These are phyloP conservation scores for Pseudevernia furfuracea DNA, from an alignment of 495 filamentous ascomycete genomes.

Conservation along the genomic window DNA sequence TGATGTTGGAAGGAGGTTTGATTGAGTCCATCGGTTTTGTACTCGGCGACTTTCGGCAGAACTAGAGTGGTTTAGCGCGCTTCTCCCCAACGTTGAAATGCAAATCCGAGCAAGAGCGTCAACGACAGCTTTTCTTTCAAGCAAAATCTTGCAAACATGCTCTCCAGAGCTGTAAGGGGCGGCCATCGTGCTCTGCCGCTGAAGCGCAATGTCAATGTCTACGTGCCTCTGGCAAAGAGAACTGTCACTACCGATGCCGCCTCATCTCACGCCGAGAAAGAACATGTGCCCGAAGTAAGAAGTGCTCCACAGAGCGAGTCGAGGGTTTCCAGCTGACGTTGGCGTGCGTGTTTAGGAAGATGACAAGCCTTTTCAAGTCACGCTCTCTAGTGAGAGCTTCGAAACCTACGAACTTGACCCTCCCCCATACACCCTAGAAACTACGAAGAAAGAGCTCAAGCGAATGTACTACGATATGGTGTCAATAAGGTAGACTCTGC, in stretches of 20 bases:
- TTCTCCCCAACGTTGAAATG: conserved; percentile 1
- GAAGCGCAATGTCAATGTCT: conserved; percentile 12
- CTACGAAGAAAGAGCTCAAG: conserved; percentile 96
- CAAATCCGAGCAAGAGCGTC: neutral
- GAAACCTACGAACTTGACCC: conserved; percentile 99
- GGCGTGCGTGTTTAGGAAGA: conserved; percentile 55
- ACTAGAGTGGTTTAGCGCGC: conserved; percentile 3
- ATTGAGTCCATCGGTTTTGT: neutral
- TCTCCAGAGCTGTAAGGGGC: conserved; percentile 23
- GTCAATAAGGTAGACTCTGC: conserved; percentile 59
- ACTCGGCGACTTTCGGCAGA: neutral
- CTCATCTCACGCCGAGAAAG: conserved; percentile 79
- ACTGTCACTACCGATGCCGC: conserved; percentile 92
- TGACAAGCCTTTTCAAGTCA: conserved; percentile 86
- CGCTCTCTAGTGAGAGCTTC: conserved; percentile 94
- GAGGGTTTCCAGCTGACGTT: neutral
- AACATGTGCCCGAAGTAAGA: conserved; percentile 50
- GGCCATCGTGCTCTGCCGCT: conserved; percentile 17
- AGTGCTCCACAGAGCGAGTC: conserved; percentile 3
- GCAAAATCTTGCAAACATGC: conserved; percentile 16
- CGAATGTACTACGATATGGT: conserved; percentile 99
- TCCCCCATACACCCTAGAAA: conserved; percentile 79
- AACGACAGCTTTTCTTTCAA: neutral
- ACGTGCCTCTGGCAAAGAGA: conserved; percentile 33
- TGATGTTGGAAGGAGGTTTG: neutral